Percentiles rank a stretch among this genome's conserved stretches.
Conservation (phyloP, 371 early-diverging fungal genomes). For the Mycotypha africana region DNA sequence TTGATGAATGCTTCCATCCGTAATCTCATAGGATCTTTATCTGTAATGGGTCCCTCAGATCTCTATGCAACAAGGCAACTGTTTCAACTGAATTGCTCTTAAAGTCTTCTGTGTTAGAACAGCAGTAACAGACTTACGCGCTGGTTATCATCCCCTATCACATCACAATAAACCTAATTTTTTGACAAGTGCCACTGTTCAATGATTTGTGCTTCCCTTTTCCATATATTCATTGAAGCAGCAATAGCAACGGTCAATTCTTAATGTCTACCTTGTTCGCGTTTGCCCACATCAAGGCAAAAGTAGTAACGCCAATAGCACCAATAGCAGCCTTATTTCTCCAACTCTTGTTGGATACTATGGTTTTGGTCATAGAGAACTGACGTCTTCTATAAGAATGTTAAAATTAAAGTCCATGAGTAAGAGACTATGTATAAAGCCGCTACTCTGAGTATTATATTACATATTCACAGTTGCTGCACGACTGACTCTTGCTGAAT, state of each 20-base stretch:
- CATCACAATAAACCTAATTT: slow-evolving; percentile 25
- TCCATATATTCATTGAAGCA: not conserved
- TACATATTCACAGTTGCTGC: not conserved
- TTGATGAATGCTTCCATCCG: slow-evolving; percentile 78
- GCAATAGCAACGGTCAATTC: too few species aligned
- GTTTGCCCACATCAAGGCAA: slow-evolving; percentile 7
- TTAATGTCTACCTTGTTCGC: slow-evolving; percentile 18
- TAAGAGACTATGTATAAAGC: not conserved
- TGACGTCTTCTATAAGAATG: not conserved
- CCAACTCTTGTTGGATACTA: slow-evolving; percentile 6
- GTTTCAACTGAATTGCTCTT: not conserved
- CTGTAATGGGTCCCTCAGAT: slow-evolving; percentile 33
- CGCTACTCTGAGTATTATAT: too few species aligned
- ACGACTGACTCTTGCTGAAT: slow-evolving; percentile 6
- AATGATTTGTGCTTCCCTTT: not conserved
- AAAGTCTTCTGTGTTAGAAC: not conserved
- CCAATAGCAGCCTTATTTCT: slow-evolving; percentile 13
- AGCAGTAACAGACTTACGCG: slow-evolving; percentile 32
- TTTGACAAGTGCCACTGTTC: not conserved
- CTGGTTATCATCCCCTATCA: slow-evolving; percentile 23
- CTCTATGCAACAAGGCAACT: slow-evolving; percentile 7
- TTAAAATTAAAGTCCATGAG: not conserved
- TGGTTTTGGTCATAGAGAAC: slow-evolving; percentile 6
- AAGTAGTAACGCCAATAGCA: slow-evolving; percentile 6
- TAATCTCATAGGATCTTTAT: slow-evolving; percentile 62